Evolutionary conservation across 371 early-diverging fungal species (phyloP).

Genomic region (Mucor racemosus): DNA sequence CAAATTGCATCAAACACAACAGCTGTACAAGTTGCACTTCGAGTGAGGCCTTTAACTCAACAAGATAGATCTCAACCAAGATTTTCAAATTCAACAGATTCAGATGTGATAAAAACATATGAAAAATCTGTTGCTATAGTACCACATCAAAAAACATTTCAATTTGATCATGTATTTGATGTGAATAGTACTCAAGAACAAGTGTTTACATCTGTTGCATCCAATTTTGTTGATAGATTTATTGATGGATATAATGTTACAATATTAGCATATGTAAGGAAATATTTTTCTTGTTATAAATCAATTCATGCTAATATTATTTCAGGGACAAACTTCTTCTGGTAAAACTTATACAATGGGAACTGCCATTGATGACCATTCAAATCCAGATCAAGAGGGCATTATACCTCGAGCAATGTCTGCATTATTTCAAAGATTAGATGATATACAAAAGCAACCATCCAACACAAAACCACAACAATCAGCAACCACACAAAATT

Average conservation of each 20-base stretch:
- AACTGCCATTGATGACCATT: constrained; percentile 64
- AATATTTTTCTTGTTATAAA: background rate
- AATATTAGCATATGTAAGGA: constrained; percentile 91
- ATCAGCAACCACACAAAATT: constrained; percentile 3
- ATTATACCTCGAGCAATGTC: constrained; percentile 91
- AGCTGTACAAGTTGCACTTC: constrained; percentile 46
- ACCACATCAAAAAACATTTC: constrained; percentile 66
- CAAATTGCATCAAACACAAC: constrained; percentile 12
- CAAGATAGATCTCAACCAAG: constrained; percentile 53
- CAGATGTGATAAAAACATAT: constrained; percentile 47
- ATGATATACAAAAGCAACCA: constrained; percentile 32
- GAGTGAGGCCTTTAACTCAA: constrained; percentile 60
- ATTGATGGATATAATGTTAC: constrained; percentile 95
- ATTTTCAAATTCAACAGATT: constrained; percentile 48
- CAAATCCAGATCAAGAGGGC: constrained; percentile 68
- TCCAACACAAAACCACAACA: background rate
- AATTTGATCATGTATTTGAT: constrained; percentile 83
- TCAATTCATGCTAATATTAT: background rate
- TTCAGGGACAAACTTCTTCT: constrained; percentile 84
- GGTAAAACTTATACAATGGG: constrained; percentile 99
- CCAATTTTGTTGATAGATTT: constrained; percentile 81
- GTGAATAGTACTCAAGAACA: constrained; percentile 69
- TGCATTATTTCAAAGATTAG: constrained; percentile 67
- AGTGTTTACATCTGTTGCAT: constrained; percentile 73
- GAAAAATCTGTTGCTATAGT: constrained; percentile 48